These are phyloP conservation scores for Chloranthus sessilifolius DNA, from an alignment of 164 flowering plant genomes.

Conservation along the genomic window DNA sequence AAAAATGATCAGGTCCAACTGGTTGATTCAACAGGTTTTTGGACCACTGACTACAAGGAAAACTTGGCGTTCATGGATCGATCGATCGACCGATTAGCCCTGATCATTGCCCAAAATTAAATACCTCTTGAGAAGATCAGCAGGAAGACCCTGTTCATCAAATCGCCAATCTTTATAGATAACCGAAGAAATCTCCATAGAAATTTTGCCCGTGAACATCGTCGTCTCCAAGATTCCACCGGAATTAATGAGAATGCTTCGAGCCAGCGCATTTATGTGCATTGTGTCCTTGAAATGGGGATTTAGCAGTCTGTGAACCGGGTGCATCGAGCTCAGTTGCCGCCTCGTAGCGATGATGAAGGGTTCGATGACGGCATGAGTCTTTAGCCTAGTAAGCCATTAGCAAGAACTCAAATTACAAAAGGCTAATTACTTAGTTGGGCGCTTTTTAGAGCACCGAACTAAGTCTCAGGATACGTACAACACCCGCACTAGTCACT, in stretches of 20 bases:
- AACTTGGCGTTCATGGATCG: too few species aligned
- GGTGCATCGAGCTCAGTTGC: constrained; percentile 72
- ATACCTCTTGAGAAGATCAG: constrained; percentile 65
- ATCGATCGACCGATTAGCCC: too few species aligned
- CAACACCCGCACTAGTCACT: too few species aligned
- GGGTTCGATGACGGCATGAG: constrained; percentile 64
- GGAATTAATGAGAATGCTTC: constrained; percentile 39
- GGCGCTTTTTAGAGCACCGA: too few species aligned
- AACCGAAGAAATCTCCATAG: constrained; percentile 50
- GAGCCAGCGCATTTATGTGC: constrained; percentile 58
- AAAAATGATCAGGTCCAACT: too few species aligned
- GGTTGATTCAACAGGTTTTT: too few species aligned
- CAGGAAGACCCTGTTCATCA: constrained; percentile 58
- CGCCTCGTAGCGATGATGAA: constrained; percentile 64
- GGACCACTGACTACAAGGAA: too few species aligned
- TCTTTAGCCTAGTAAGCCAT: constrained; percentile 40
- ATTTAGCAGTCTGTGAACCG: constrained; percentile 46
- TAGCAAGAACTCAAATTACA: background rate
- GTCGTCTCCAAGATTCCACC: constrained; percentile 55
- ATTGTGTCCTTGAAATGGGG: constrained; percentile 78
- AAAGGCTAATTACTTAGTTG: too few species aligned
- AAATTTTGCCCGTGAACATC: constrained; percentile 33
- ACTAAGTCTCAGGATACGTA: too few species aligned
- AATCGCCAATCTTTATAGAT: constrained; percentile 58
- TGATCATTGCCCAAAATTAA: too few species aligned